Base-by-base conservation (phyloP, 176 grass and related monocot genomes). In the Microstegium vimineum region DNA sequence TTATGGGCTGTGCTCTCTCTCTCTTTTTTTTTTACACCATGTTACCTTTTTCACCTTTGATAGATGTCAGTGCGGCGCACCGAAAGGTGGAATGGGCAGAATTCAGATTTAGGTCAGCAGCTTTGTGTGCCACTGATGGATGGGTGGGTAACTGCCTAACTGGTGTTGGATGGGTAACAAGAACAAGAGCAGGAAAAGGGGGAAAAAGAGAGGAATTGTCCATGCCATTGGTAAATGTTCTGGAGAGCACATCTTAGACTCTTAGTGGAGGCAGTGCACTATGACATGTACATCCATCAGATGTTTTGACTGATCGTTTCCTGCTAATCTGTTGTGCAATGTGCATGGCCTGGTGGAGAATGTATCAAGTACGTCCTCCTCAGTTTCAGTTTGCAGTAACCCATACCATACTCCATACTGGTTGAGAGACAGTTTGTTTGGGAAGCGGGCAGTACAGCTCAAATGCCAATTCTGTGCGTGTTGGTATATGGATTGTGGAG, bases 51-150 rank as follows among this genome's bases (percentile, higher is more conserved):
- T 18, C 46, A 71, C 87, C 52, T 76, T 69, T 82, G 51, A 76
- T 82, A 51, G 61, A 34, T 62, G 79, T 62, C 62, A 62, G 59
- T 71, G 28, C 13, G 60, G 37, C 22, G 27, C 40, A 60, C 77
- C 12, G 81, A 61, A 79, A 74, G 62, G 69, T 60, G 62, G 67
- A 41, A 60, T 84, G 32, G 61, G 38, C 31, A 33, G 22, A 41
- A 73, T 59, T 79, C 18, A 30, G 30, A 54, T 59, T 16, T 28
- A 34, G 28, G 52, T 45, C n/a, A 60, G 75, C 61, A 28, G 66
- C 42, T 5, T 78, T 88, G 28, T 69, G 66, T n/a, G 13, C 17
- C 42, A 31, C 74, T 31, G 54, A 26, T 60, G 56, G 10, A 9
- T 60, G 56, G 10, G 9, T 26, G 56, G 56, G n/a, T 60, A 23